Conservation (phyloP, 2,329 filamentous ascomycete genomes). For the Cercospora beticola region DNA sequence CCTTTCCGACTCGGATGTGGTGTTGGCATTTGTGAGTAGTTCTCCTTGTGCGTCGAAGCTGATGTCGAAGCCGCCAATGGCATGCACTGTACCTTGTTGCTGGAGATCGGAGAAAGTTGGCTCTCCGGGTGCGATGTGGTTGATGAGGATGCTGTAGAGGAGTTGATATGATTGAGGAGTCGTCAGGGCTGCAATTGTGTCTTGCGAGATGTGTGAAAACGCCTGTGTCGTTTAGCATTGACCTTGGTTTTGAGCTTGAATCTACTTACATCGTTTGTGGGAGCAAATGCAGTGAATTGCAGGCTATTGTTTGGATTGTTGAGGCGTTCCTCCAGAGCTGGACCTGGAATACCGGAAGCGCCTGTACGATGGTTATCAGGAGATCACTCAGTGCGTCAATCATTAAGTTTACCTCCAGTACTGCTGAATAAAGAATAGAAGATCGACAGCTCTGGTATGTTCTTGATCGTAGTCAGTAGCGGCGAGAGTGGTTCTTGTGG, state of each 20-base stretch:
- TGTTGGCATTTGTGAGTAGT: slow-evolving; percentile 18
- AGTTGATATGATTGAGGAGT: slow-evolving; percentile 15
- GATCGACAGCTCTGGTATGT: slow-evolving; percentile 11
- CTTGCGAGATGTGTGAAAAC: slow-evolving; percentile 10
- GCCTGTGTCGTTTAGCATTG: slow-evolving; percentile 3
- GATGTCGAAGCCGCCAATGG: slow-evolving; percentile 18
- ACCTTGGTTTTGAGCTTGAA: not conserved
- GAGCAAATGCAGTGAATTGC: slow-evolving; percentile 21
- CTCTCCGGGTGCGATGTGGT: slow-evolving; percentile 16
- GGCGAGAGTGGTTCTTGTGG: not conserved
- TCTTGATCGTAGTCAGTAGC: slow-evolving; percentile 16
- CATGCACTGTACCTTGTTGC: not conserved
- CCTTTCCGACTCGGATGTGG: not conserved
- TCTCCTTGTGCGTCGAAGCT: slow-evolving; percentile 6
- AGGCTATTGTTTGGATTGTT: slow-evolving; percentile 14
- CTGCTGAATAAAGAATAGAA: slow-evolving; percentile 19
- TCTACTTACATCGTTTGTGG: slow-evolving; percentile 19
- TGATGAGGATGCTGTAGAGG: slow-evolving; percentile 16
- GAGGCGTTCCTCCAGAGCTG: slow-evolving; percentile 23
- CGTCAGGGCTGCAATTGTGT: slow-evolving; percentile 7
- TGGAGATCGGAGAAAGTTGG: slow-evolving; percentile 5
- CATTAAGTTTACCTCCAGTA: slow-evolving; percentile 2
- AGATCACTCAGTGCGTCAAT: not conserved
- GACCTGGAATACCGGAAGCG: slow-evolving; percentile 17
- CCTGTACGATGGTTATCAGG: not conserved